Base-by-base conservation (phyloP, 2,329 filamentous ascomycete genomes). In the Penicillium sp. region DNA sequence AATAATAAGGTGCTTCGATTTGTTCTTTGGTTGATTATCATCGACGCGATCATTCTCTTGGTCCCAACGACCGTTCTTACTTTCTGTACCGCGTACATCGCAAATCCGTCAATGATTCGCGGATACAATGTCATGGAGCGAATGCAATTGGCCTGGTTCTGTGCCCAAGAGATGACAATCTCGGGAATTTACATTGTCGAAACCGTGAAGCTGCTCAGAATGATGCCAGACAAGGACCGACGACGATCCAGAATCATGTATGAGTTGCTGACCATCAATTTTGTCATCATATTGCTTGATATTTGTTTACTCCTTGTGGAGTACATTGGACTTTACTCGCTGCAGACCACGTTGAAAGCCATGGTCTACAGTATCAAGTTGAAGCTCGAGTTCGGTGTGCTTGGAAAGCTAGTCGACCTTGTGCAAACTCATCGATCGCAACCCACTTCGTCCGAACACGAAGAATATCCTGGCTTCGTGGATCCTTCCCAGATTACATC, bases 1-100 rank as follows among this genome's bases (percentile, higher is more conserved):
- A 82, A 80, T 44, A 73, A 72, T 5, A 70, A 66, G 0, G 66
- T 82, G 2, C 71, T 87, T 3, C 78, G 77, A 21, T 75, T 76
- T 41, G 78, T 84, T 0, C 75, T 86, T 0, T 78, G 70, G 60
- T 83, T 87, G 78, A 87, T 88, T 59, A 78, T 86, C 47, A 65
- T 81, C 65, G 78, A 86, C 63, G 78, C 76, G 5, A 51, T 85
- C 42, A 61, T 85, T 25, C 72, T 85, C 25, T 79, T 86, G 59
- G 72, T 82, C 0, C 77, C 81, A 0, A 82, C 82, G 2, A 82
- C 80, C 1, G 77, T 86, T 3, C 73, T 87, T 23, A 81, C 81
- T 6, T 85, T 79, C 58, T 82, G 66, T 60, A 72, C 33, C 50
- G 63, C 69, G 23, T 73, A 71, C 23, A 33, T 69, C 31, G 47